These are phyloP conservation scores for Naganishia cerealis DNA, from an alignment of 1,284 basidiomycete species.

Conservation along the genomic window DNA sequence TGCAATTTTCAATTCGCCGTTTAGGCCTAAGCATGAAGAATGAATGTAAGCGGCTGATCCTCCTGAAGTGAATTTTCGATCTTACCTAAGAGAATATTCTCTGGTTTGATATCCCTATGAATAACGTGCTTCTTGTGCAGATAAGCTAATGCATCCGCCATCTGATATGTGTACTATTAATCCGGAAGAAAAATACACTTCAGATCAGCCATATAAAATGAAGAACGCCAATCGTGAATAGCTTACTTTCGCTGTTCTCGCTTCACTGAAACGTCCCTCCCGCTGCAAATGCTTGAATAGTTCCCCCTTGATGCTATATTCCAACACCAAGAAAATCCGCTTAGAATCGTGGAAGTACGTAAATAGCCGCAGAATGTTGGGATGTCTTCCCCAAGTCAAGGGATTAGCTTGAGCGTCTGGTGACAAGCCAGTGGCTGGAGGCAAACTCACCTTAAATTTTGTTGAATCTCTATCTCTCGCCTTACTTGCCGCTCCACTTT, in stretches of 20 bases:
- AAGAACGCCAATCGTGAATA: constrained; percentile 41
- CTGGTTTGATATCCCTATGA: constrained; percentile 98
- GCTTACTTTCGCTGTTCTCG: constrained; percentile 65
- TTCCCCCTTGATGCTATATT: constrained; percentile 93
- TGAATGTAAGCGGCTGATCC: neutral
- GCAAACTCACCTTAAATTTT: constrained; percentile 68
- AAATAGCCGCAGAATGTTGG: constrained; percentile 88
- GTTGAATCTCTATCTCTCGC: constrained; percentile 97
- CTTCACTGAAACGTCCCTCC: constrained; percentile 78
- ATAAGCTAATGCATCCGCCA: constrained; percentile 93
- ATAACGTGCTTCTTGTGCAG: constrained; percentile 96
- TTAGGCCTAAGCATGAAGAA: constrained; percentile 58
- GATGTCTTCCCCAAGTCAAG: constrained; percentile 64
- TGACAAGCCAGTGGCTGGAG: neutral
- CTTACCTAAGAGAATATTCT: constrained; percentile 83
- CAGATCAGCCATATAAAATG: neutral
- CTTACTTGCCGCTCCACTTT: constrained; percentile 86
- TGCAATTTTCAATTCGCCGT: constrained; percentile 95
- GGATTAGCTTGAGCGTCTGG: neutral
- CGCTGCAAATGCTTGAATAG: constrained; percentile 84
- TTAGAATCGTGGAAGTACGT: constrained; percentile 98
- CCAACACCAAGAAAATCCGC: constrained; percentile 96
- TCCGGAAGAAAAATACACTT: neutral
- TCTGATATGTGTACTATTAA: constrained; percentile 85
- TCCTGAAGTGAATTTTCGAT: neutral